Conservation (phyloP, 225 moss, liverwort and hornwort species). For the Anthoceros angustus region DNA sequence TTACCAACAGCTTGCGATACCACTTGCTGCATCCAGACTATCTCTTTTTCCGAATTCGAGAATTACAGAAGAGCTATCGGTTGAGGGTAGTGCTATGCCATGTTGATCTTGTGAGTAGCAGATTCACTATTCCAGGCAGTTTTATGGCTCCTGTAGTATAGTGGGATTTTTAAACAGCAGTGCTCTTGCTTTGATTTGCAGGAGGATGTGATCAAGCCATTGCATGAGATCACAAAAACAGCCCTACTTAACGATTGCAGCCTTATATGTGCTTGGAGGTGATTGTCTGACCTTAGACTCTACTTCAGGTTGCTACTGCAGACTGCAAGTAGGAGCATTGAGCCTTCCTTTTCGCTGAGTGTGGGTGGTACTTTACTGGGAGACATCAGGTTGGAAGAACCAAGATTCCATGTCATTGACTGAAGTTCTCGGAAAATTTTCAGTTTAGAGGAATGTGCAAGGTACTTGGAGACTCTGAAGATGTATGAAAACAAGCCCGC, state of each 20-base stretch:
- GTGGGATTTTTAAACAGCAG: neutral
- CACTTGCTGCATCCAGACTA: slow-evolving; percentile 98
- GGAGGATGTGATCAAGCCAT: slow-evolving; percentile 97
- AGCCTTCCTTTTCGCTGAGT: neutral
- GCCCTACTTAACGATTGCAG: slow-evolving; percentile 90
- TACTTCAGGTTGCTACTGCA: slow-evolving; percentile 1
- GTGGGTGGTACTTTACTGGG: neutral
- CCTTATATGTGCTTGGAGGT: slow-evolving; percentile 99
- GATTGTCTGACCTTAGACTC: slow-evolving; percentile 7
- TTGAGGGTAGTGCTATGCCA: slow-evolving; percentile 83
- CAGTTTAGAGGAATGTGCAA: slow-evolving; percentile 98
- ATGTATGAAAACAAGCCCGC: slow-evolving; percentile 98
- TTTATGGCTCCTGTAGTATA: neutral
- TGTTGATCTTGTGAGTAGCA: slow-evolving; percentile 76
- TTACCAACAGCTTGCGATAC: slow-evolving; percentile 58
- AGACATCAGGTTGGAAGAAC: neutral
- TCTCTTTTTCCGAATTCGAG: slow-evolving; percentile 88
- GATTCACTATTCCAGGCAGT: neutral
- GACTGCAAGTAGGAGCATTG: no score
- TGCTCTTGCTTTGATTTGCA: slow-evolving; percentile 12
- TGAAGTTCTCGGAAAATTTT: neutral
- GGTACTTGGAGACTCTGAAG: slow-evolving; percentile 91
- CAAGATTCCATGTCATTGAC: no score
- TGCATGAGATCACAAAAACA: slow-evolving; percentile 93
- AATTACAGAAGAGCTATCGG: slow-evolving; percentile 90